These are phyloP conservation scores for Candida schatavii DNA, from an alignment of 805 yeast species.

Conservation along the genomic window DNA sequence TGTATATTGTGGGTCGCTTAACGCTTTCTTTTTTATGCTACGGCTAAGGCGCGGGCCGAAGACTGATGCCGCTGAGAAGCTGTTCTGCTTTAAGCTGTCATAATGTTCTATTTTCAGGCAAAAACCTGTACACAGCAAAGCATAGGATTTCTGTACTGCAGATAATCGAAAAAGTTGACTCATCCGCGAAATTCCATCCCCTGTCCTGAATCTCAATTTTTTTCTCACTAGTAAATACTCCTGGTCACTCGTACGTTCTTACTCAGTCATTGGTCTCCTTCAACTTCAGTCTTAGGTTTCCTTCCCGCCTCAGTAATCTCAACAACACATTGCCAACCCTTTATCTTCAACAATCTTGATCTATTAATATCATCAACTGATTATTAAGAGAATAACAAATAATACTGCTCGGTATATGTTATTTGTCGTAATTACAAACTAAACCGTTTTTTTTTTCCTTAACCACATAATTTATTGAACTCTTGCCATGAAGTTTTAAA, in stretches of 20 bases:
- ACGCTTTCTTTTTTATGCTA: too few relatives aligned
- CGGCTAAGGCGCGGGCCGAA: too few relatives aligned
- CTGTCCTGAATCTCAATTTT: not conserved
- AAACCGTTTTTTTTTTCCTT: not conserved
- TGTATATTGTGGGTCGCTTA: too few relatives aligned
- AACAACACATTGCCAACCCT: too few relatives aligned
- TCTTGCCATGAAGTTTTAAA: slow-evolving; percentile 1
- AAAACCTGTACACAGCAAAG: too few relatives aligned
- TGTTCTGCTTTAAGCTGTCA: too few relatives aligned
- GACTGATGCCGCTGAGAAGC: too few relatives aligned
- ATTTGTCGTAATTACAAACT: not conserved
- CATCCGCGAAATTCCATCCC: not conserved
- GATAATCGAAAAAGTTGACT: not conserved
- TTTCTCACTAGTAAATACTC: not conserved
- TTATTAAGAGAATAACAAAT: not conserved
- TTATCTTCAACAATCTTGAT: not conserved
- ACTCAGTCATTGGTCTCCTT: not conserved
- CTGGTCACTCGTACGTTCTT: not conserved
- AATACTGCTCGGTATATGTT: not conserved
- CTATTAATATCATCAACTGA: slow-evolving; percentile 1
- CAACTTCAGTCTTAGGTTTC: not conserved
- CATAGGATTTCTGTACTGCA: not conserved
- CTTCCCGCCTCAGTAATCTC: not conserved
- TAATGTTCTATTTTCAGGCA: too few relatives aligned
- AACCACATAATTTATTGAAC: not conserved